A percentile compares a stretch with the other conserved stretches of the same genome.
Conservation (phyloP, 2,329 filamentous ascomycete species). For the Fusarium lateritium region DNA sequence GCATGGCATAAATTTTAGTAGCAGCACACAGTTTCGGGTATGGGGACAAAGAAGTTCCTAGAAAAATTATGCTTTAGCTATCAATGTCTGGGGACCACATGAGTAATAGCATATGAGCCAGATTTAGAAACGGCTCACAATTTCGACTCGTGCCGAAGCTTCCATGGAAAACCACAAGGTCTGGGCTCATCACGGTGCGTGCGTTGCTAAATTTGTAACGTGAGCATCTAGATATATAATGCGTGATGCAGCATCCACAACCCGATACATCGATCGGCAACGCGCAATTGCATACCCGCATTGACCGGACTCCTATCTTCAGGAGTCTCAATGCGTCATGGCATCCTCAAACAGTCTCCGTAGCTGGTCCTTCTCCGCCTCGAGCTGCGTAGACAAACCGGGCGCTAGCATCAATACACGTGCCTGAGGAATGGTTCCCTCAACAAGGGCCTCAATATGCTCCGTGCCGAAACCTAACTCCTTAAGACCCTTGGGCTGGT, state of each 20-base stretch:
- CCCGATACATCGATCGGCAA: conserved; percentile 23
- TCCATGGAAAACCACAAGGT: conserved; percentile 20
- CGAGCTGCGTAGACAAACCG: conserved; percentile 78
- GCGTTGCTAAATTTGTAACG: conserved; percentile 25
- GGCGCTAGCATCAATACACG: conserved; percentile 94
- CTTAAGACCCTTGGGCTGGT: conserved; percentile 90
- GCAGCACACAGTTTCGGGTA: conserved; percentile 2
- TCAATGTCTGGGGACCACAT: not conserved
- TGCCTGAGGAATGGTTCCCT: conserved; percentile 93
- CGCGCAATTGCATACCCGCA: conserved; percentile 37
- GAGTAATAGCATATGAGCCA: conserved; percentile 2
- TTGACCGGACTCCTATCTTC: conserved; percentile 20
- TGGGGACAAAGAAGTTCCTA: not conserved
- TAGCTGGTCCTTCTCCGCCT: conserved; percentile 80
- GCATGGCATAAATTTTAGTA: not conserved
- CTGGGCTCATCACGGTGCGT: conserved; percentile 4
- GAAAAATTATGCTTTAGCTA: not conserved
- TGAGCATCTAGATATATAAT: conserved; percentile 22
- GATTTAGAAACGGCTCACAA: conserved; percentile 9
- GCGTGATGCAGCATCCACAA: conserved; percentile 14
- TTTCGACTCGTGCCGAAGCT: conserved; percentile 13
- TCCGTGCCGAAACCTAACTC: conserved; percentile 82
- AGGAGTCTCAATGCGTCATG: conserved; percentile 56
- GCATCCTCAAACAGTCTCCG: conserved; percentile 76
- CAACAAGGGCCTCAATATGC: conserved; percentile 87